Conservation (phyloP, 2,329 filamentous ascomycete species). For the Cyphellophora europaea region DNA sequence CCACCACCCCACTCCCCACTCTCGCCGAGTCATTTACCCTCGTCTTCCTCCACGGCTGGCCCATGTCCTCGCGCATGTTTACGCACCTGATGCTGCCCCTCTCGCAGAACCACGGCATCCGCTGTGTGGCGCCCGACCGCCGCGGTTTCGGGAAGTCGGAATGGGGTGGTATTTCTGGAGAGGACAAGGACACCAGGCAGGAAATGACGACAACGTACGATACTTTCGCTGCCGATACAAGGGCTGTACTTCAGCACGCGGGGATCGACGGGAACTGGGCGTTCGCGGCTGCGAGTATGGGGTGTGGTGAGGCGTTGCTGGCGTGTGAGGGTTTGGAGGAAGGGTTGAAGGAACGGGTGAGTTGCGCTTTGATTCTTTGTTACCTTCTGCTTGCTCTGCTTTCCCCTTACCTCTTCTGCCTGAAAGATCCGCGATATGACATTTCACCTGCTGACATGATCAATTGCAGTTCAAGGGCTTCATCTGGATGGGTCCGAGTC, state of each 20-base stretch:
- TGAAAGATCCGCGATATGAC: too few species aligned
- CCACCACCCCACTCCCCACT: conserved; percentile 1
- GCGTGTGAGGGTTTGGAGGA: conserved; percentile 16
- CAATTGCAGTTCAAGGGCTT: conserved; percentile 15
- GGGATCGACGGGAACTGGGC: conserved; percentile 17
- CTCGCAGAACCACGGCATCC: conserved; percentile 20
- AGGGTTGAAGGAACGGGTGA: too few species aligned
- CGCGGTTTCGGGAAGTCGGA: conserved; percentile 24
- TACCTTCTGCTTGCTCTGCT: too few species aligned
- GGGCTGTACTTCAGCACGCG: conserved; percentile 16
- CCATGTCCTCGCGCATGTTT: conserved; percentile 23
- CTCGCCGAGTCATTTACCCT: conserved; percentile 12
- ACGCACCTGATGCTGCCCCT: conserved; percentile 21
- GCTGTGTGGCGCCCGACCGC: conserved; percentile 23
- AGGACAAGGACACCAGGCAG: conserved; percentile 2
- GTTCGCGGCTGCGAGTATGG: conserved; percentile 22
- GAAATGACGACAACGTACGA: conserved; percentile 21
- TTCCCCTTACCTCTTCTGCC: too few species aligned
- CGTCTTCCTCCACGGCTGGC: conserved; percentile 24
- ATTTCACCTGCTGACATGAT: not conserved
- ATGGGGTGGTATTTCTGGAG: conserved; percentile 21
- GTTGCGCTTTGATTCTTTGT: too few species aligned
- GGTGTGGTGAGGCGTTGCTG: conserved; percentile 21
- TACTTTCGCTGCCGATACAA: conserved; percentile 22
- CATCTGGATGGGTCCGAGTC: conserved; percentile 20